These are phyloP conservation scores for Lipomyces sp. DNA, from an alignment of 805 yeast species.

Conservation along the genomic window DNA sequence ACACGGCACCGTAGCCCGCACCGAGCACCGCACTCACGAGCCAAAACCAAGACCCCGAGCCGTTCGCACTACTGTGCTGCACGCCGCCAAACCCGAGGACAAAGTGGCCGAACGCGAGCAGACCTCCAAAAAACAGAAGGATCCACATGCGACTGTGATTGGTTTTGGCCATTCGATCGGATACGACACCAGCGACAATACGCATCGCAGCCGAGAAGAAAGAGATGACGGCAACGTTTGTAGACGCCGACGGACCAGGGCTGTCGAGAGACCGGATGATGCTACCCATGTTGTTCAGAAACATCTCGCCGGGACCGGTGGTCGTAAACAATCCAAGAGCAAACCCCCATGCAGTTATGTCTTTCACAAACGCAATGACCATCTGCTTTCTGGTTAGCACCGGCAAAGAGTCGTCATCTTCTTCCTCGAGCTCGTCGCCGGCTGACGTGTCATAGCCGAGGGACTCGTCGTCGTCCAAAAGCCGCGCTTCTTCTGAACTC, in stretches of 20 bases:
- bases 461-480: neutral
- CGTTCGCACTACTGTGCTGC: too few species aligned
- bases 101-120: conserved; percentile 33
- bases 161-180: conserved; percentile 53
- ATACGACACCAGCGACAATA: conserved; percentile 59
- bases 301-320: conserved; percentile 83
- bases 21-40: conserved; percentile 57
- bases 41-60: conserved; percentile 30
- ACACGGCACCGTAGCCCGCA: conserved; percentile 72
- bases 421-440: neutral
- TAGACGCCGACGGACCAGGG: conserved; percentile 32
- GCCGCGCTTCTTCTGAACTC: conserved; percentile 8
- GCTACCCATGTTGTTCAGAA: conserved; percentile 77
- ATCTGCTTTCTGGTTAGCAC: conserved; percentile 31
- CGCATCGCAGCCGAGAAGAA: conserved; percentile 68
- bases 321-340: conserved; percentile 60
- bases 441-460: neutral
- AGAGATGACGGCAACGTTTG: conserved; percentile 57
- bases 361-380: conserved; percentile 43
- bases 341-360: conserved; percentile 61
- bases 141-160: conserved; percentile 36
- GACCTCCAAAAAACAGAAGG: conserved; percentile 38
- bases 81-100: conserved; percentile 25
- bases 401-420: neutral
- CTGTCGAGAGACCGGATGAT: conserved; percentile 47